Base-by-base conservation (phyloP, 1,284 basidiomycete genomes). In the Boletus mariae region DNA sequence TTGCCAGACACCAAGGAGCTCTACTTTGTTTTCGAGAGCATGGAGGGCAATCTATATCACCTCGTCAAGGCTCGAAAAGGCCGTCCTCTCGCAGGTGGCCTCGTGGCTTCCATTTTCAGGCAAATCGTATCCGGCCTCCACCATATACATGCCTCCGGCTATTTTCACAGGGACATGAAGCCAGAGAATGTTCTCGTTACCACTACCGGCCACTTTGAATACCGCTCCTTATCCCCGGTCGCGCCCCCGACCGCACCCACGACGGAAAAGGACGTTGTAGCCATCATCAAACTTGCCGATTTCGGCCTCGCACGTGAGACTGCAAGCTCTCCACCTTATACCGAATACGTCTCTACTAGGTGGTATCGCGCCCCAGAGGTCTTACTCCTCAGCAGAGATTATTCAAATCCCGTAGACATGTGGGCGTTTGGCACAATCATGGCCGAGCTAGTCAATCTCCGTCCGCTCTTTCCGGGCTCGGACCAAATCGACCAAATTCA, bases 361-460 rank as follows among this genome's bases (percentile, higher is more conserved):
- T 99, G 97, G 97, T 99, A 99, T 73, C 91, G 97, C 55, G 97
- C 97, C 0, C 97, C 97, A 13, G 97, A 99, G 71, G 94, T 99
- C 4, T 78, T 99, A 20, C 80, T 99, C 37, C 81, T 94, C 54
- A 92, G 93, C 62, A 82, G 85, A 53, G 88, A 97, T 67, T 99
- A 99, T 68, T 94, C 92, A 15, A 91, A 91, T 61, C 94, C 97
- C 1, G 96, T 99, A 34, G 97, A 99, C 71, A 93, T 98, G 88
- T 99, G 97, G 97, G 97, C 97, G 1, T 76, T 99, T 45, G 97
- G 97, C 23, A 96, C 97, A 5, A 99, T 99, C 69, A 87, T 99
- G 78, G 93, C 95, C 8, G 97, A 99, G 72, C 80, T 98, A 52
- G 82, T 98, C 71, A 98, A 94, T 66, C 81, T 99, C 57, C 90